Conservation (phyloP, 352 stramenopile genomes). For the Phytophthora sojae region DNA sequence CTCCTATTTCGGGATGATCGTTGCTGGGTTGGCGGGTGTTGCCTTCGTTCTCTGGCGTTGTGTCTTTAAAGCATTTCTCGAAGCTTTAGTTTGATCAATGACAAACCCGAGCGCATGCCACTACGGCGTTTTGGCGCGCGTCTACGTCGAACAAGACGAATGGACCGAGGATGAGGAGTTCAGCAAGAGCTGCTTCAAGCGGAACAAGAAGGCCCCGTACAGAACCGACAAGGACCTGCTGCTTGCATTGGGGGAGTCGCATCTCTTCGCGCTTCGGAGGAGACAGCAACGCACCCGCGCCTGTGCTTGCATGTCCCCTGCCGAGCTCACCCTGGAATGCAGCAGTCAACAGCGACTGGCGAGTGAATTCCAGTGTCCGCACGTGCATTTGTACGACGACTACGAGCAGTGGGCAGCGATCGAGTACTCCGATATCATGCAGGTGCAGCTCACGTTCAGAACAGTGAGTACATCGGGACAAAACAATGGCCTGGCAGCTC, state of each 20-base stretch:
- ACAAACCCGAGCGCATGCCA: slow-evolving; percentile 22
- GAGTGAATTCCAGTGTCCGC: slow-evolving; percentile 51
- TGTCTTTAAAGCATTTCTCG: not conserved
- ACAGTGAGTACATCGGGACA: slow-evolving; percentile 22
- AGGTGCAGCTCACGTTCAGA: slow-evolving; percentile 54
- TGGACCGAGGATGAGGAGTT: slow-evolving; percentile 32
- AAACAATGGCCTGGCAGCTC: slow-evolving; percentile 31
- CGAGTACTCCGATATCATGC: slow-evolving; percentile 31
- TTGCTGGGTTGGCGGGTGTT: not conserved
- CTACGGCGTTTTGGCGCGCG: slow-evolving; percentile 28
- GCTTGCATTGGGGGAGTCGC: slow-evolving; percentile 29
- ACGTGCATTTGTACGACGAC: slow-evolving; percentile 44
- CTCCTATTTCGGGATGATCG: slow-evolving; percentile 26
- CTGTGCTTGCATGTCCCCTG: slow-evolving; percentile 34
- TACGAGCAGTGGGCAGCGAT: slow-evolving; percentile 41
- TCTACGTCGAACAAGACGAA: slow-evolving; percentile 35
- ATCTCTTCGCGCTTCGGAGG: slow-evolving; percentile 32
- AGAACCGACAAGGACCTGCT: slow-evolving; percentile 38
- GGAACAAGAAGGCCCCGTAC: slow-evolving; percentile 28
- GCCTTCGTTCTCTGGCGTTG: not conserved
- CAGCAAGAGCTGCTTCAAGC: slow-evolving; percentile 34
- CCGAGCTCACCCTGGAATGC: slow-evolving; percentile 29
- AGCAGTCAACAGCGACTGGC: slow-evolving; percentile 33
- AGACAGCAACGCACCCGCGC: slow-evolving; percentile 27
- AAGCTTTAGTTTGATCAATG: slow-evolving; percentile 14